Evolutionary conservation across 495 filamentous ascomycete species (phyloP).

Genomic region (Aspergillus egyptiacus): DNA sequence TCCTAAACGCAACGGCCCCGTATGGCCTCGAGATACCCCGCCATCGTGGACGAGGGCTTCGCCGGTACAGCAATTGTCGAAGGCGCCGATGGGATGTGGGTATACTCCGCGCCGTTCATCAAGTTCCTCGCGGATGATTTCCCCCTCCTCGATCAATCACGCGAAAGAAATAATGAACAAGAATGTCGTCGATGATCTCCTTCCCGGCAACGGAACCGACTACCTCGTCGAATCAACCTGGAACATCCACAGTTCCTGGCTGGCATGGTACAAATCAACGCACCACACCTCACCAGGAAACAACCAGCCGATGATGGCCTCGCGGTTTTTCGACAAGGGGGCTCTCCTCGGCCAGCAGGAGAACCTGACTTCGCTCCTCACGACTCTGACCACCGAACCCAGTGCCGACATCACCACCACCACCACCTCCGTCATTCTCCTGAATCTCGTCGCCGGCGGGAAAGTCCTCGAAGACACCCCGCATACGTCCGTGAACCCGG

Average conservation of each 20-base stretch:
- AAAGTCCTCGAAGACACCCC: slow-evolving; percentile 22
- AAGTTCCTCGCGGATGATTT: slow-evolving; percentile 22
- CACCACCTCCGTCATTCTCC: neutral
- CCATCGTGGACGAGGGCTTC: slow-evolving; percentile 13
- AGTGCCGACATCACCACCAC: neutral
- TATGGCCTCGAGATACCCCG: slow-evolving; percentile 6
- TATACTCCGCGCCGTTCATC: slow-evolving; percentile 18
- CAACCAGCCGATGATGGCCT: slow-evolving; percentile 22
- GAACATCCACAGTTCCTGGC: neutral
- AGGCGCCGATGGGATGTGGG: slow-evolving; percentile 5
- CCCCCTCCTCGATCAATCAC: slow-evolving; percentile 14
- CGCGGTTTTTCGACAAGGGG: slow-evolving; percentile 27
- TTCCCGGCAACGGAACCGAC: slow-evolving; percentile 19
- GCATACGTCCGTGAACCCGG: slow-evolving; percentile 27
- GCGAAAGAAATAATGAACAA: slow-evolving; percentile 20
- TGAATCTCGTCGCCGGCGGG: slow-evolving; percentile 34
- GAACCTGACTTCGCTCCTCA: slow-evolving; percentile 6
- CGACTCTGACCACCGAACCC: neutral
- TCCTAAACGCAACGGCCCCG: slow-evolving; percentile 2
- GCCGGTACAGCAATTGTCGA: slow-evolving; percentile 23
- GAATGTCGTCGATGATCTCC: slow-evolving; percentile 17
- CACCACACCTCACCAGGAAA: slow-evolving; percentile 6
- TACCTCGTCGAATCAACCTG: slow-evolving; percentile 17
- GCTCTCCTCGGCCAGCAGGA: slow-evolving; percentile 15
- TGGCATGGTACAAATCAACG: neutral